Percentiles rank a stretch among this genome's conserved stretches.
Conservation (phyloP, 306 rosid species). For the Castanea mollissima region DNA sequence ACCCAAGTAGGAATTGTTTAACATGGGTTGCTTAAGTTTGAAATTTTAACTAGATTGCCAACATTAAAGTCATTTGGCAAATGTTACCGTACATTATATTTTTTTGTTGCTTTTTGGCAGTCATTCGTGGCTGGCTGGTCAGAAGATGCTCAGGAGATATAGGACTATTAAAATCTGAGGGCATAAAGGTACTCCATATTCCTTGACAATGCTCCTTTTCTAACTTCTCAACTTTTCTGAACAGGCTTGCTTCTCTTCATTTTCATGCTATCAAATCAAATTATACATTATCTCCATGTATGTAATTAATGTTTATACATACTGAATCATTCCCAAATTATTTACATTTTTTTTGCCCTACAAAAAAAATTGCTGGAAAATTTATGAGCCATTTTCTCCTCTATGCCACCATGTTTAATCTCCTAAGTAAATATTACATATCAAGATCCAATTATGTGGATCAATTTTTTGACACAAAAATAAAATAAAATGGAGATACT, state of each 20-base stretch:
- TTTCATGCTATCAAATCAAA: not conserved
- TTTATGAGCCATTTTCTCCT: not conserved
- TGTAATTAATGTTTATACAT: not conserved
- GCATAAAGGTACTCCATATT: slow-evolving; percentile 50
- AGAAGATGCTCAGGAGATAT: slow-evolving; percentile 85
- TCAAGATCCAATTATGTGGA: not conserved
- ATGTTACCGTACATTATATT: not conserved
- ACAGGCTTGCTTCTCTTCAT: not conserved
- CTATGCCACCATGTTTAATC: not conserved
- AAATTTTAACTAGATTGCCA: not conserved
- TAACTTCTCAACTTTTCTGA: not conserved
- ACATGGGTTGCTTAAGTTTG: not conserved
- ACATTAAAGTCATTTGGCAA: not conserved
- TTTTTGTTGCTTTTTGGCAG: slow-evolving; percentile 42
- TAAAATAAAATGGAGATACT: not conserved
- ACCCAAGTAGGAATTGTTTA: not conserved
- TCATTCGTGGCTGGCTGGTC: slow-evolving; percentile 89
- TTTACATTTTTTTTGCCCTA: not conserved
- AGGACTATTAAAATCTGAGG: slow-evolving; percentile 53
- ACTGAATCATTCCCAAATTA: not conserved
- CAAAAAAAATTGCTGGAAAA: not conserved
- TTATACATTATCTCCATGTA: not conserved
- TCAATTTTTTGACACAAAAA: not conserved
- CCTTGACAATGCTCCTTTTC: slow-evolving; percentile 11
- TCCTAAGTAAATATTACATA: not conserved